Base-by-base conservation (phyloP, 177 flowering plant genomes). In the Vitis hybrid region DNA sequence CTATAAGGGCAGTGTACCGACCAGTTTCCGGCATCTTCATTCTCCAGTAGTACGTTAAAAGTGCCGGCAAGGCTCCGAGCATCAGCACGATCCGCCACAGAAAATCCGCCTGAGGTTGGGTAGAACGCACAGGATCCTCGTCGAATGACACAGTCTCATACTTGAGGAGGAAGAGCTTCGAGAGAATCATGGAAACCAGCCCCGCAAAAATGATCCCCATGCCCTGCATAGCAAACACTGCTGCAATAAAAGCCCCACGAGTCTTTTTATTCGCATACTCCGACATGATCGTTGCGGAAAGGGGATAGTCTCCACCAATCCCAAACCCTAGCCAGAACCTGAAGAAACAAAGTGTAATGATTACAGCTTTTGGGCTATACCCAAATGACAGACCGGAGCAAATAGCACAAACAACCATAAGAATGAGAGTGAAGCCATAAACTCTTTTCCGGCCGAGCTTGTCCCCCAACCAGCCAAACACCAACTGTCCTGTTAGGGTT, bases 381-480 rank as follows among this genome's bases (percentile, higher is more conserved):
- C 87, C 84, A n/a, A 84, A 82, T 0, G 89, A 82, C 16, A 86
- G 68, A 18, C 89, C 87, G 0, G 86, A 86, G 26, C 77, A 60
- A n/a, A 85, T 72, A 61, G 84, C 82, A 62, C 86, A 85, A 34
- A 70, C 0, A 48, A 49, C 77, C 88, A 85, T 85, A 31, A 83
- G 70, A 16, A 83, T 59, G 1, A 85, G 75, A 2, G 88, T 85
- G 3, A 85, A 13, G 5, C 86, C 86, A n/a, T 82, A 79, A 12
- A 82, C 82, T 34, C 71, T 82, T 62, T 82, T 82, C 10, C 87
- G 68, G n/a, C 87, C 87, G 1, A 84, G 79, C 65, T 85, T 85
- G 66, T 85, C 87, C 0, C 89, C 85, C 3, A 85, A 68, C 73
- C 73, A 82, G 6, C 83, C 92, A 50, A 88, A 88, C 34, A 86